Evolutionary conservation across 441 rosid species (phyloP).

Genomic region (Metrosideros polymorpha): DNA sequence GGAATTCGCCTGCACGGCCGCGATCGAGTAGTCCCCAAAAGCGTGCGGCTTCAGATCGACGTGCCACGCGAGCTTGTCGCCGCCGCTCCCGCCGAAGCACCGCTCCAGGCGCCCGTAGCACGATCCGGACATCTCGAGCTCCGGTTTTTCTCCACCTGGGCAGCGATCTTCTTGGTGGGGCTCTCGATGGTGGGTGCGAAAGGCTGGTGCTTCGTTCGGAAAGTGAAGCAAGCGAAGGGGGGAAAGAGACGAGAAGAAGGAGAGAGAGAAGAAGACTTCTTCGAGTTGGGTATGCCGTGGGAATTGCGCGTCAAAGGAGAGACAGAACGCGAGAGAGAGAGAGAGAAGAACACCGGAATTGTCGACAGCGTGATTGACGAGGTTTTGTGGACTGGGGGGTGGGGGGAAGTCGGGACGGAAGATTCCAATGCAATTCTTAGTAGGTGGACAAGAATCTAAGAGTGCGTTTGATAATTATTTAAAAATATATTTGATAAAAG

Average conservation of each 20-base stretch:
- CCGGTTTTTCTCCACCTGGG: neutral
- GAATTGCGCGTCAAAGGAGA: neutral
- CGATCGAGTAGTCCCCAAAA: slow-evolving; percentile 49
- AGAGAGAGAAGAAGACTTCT: neutral
- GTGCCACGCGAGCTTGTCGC: slow-evolving; percentile 42
- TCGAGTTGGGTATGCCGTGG: neutral
- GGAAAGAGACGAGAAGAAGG: neutral
- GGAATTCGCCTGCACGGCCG: slow-evolving; percentile 56
- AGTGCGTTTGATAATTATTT: too few relatives aligned
- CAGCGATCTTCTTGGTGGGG: neutral
- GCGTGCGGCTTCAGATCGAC: slow-evolving; percentile 39
- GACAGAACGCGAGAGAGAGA: neutral
- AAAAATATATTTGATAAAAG: too few relatives aligned
- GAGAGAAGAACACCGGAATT: neutral
- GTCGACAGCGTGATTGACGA: neutral
- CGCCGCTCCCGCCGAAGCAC: slow-evolving; percentile 31
- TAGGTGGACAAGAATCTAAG: neutral
- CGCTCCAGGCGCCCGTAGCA: slow-evolving; percentile 23
- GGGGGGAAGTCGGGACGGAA: neutral
- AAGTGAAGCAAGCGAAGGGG: neutral
- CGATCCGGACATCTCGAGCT: slow-evolving; percentile 17
- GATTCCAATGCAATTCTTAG: neutral
- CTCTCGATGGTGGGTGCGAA: neutral
- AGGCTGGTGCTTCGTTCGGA: neutral
- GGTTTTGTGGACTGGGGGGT: neutral